phyloP scores from a whole-genome alignment of 2,329 filamentous ascomycete genomes.

The Alternaria postmessia region DNA sequence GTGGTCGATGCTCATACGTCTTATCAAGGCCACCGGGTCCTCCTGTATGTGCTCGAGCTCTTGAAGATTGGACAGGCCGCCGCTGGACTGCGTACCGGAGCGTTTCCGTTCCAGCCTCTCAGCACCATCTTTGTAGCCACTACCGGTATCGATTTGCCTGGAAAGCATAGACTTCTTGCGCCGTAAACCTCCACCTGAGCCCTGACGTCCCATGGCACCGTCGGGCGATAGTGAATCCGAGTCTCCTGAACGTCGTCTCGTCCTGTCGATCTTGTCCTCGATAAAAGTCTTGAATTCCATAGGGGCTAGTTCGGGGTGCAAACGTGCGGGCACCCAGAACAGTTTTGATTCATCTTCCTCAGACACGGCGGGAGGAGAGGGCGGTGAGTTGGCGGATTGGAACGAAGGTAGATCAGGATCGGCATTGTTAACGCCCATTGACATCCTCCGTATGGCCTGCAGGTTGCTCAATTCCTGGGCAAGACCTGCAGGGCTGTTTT shows the following conservation, averaged over 20 bases:
- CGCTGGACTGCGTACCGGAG: conserved; percentile 63
- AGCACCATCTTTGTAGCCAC: conserved; percentile 82
- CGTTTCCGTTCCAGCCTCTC: conserved; percentile 78
- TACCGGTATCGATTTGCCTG: conserved; percentile 81
- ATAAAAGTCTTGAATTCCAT: conserved; percentile 97
- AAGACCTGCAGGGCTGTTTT: conserved; percentile 87
- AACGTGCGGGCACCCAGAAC: conserved; percentile 93
- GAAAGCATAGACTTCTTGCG: conserved; percentile 97
- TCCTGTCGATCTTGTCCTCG: conserved; percentile 89
- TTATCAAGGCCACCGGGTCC: conserved; percentile 75
- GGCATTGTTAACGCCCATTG: conserved; percentile 82
- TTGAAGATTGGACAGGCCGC: conserved; percentile 64
- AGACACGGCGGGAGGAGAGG: conserved; percentile 71
- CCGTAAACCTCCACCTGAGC: conserved; percentile 68
- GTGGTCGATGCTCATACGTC: conserved; percentile 69
- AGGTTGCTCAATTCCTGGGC: conserved; percentile 92
- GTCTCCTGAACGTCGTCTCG: conserved; percentile 81
- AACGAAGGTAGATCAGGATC: conserved; percentile 81
- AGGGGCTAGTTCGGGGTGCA: conserved; percentile 93
- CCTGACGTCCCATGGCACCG: conserved; percentile 61
- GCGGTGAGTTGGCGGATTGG: conserved; percentile 65
- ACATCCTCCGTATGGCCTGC: conserved; percentile 88
- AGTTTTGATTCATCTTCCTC: conserved; percentile 88
- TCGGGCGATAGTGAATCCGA: conserved; percentile 68
- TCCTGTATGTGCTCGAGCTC: conserved; percentile 83